Evolutionary conservation across 176 grass and related monocot genomes (phyloP), one percentile per base, ranked within the genome.

Genomic region (Poa pratensis): DNA sequence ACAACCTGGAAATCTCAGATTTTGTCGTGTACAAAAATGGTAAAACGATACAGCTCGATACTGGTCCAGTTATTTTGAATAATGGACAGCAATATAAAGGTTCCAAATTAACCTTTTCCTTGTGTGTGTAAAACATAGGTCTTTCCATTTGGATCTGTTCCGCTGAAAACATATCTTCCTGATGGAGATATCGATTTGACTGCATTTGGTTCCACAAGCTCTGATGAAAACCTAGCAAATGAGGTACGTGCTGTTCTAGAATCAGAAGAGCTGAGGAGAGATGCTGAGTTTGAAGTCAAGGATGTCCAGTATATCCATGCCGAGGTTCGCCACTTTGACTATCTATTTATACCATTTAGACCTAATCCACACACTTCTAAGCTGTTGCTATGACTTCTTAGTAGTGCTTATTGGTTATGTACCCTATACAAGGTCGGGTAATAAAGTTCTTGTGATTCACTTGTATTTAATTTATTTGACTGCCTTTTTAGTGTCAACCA

Each of bases 181-280:
- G 95, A 95, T 76, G 96, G 96, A 80, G 96, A 98, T 81, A 95
- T 98, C 35, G 96, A 98, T 65, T 80, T 98, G 74, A 95, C 91
- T 64, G 75, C 84, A 66, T 77, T 95, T 58, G 86, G 85, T 24
- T 5, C 85, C 13, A 76, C 82, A 1, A 90, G 32, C 67, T 90
- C 88, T 55, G 91, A 98, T 81, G 90, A 98, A 52, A 82, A 63
- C 27, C 71, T 98, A 77, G 93, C 91, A 84, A 90, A 89, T 62
- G 77, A 92, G 74, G 87, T 94, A 11, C 80, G 22, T 10, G 69
- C 69, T 66, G 86, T 95, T 89, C 89, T 98, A 69, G 69, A 81
- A 69, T 88, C 73, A 68, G 87, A 93, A 90, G 93, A 90, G 69
- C 37, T 18, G 20, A 94, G 66, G 32, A 91, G 88, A 75, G 82